Percentiles rank a stretch among this genome's conserved stretches.
phyloP scores from a whole-genome alignment of 495 filamentous ascomycete species.

The Xanthoparmelia taractica region DNA sequence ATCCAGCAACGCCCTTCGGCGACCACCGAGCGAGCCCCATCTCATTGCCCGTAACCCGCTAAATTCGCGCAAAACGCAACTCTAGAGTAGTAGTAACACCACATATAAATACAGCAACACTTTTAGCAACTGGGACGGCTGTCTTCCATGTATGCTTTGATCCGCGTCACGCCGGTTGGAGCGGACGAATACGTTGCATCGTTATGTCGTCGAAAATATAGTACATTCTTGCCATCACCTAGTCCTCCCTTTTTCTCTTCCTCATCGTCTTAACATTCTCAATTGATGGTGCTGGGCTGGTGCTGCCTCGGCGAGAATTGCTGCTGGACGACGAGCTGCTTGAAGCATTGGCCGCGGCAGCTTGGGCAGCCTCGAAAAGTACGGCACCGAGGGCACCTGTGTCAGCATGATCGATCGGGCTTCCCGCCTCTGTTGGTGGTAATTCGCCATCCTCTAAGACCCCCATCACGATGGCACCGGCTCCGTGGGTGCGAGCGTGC shows the following conservation, averaged over 20 bases:
- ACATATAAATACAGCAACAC: slow-evolving; percentile 16
- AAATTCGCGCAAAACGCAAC: slow-evolving; percentile 15
- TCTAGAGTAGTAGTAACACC: slow-evolving; percentile 8
- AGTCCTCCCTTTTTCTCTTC: slow-evolving; percentile 68
- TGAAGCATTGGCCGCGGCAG: slow-evolving; percentile 46
- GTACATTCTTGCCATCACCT: slow-evolving; percentile 36
- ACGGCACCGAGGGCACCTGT: slow-evolving; percentile 57
- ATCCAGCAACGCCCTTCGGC: slow-evolving; percentile 5
- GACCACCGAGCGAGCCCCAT: slow-evolving; percentile 5
- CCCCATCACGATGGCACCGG: slow-evolving; percentile 81
- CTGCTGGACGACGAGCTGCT: slow-evolving; percentile 47
- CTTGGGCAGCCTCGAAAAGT: slow-evolving; percentile 68
- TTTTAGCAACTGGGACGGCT: slow-evolving; percentile 13
- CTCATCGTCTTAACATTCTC: slow-evolving; percentile 50
- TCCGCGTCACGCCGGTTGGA: slow-evolving; percentile 10
- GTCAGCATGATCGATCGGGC: slow-evolving; percentile 48
- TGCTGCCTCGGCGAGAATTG: slow-evolving; percentile 43
- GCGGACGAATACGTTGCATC: slow-evolving; percentile 21
- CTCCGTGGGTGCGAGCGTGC: slow-evolving; percentile 89
- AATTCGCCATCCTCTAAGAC: slow-evolving; percentile 63
- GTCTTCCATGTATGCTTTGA: slow-evolving; percentile 8
- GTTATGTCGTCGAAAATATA: slow-evolving; percentile 25
- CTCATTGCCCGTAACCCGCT: not conserved
- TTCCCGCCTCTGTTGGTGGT: slow-evolving; percentile 36
- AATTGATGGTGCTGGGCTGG: slow-evolving; percentile 35